Evolutionary conservation across 257 asterid species (phyloP), one percentile per base, ranked within the genome.

Genomic region (Linaria vulgaris): DNA sequence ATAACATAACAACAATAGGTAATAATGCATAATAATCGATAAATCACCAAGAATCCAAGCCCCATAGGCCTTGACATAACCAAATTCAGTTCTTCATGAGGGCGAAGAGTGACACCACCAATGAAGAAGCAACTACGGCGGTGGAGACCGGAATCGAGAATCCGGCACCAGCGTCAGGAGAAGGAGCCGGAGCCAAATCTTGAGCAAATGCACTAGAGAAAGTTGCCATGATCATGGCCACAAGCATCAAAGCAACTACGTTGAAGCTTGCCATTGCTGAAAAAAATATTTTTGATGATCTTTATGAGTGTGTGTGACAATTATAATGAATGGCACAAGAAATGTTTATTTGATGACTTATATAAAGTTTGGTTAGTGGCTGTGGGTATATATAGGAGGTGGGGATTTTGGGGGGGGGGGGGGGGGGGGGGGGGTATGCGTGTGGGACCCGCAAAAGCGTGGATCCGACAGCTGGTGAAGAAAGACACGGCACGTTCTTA

Each of bases 101-200:
- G 23, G 84, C 87, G 8, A 76, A 0, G 31, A 77, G 59, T 13
- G 84, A 83, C 27, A 77, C 20, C 34, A 63, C 61, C 78, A 85
- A 15, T 0, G 94, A 80, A 43, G 78, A 83, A 64, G 67, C 75
- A 52, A 79, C 76, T 12, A 77, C 63, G 16, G 83, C 88, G 55
- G 73, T 67, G 15, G 88, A 79, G 22, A 72, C 52, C 11, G 87
- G 74, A 72, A 80, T 64, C 9, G 80, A 67, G 72, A 6, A 56
- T 9, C 69, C 82, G 11, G 78, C 74, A 4, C 86, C 94, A 53
- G 74, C 56, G 47, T 72, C 75, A 1, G 84, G 86, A 14, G 84
- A 63, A 19, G 41, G 41, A 7, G 41, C 41, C 41, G 41, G 41
- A 3, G 41, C 10, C 41, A 34, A 4, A 34, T 4, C 78, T 56